Evolutionary conservation across 768 basidiomycete genomes (phyloP).

Genomic region (Lentinula raphanica): DNA sequence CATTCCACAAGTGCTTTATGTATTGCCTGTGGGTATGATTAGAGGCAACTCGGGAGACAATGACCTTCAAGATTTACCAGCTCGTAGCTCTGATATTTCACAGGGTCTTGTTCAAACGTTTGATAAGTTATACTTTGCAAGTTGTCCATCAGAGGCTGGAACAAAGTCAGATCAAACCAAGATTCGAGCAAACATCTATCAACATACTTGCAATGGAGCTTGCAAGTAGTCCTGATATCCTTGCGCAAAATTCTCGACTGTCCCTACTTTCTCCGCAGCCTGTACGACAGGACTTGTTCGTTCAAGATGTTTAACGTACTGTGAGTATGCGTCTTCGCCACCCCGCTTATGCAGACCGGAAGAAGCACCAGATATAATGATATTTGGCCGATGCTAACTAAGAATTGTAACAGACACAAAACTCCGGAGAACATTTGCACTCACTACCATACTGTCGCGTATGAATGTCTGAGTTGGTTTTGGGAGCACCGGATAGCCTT

Average conservation of each 20-base stretch:
- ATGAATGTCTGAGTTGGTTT: conserved; percentile 92
- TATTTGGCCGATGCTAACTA: conserved; percentile 73
- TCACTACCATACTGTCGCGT: conserved; percentile 80
- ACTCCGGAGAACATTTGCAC: conserved; percentile 19
- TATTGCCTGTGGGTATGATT: conserved; percentile 54
- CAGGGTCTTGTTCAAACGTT: conserved; percentile 95
- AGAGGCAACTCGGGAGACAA: conserved; percentile 7
- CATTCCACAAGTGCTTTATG: conserved; percentile 74
- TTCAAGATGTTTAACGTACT: conserved; percentile 83
- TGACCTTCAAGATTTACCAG: conserved; percentile 45
- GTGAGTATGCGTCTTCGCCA: conserved; percentile 81
- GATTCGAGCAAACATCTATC: conserved; percentile 2
- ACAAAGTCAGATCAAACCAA: conserved; percentile 9
- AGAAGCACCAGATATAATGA: conserved; percentile 73
- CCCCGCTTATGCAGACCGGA: conserved; percentile 68
- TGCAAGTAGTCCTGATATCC: conserved; percentile 96
- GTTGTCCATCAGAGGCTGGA: conserved; percentile 94
- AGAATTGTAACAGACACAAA: conserved; percentile 15
- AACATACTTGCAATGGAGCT: conserved; percentile 79
- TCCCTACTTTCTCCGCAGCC: conserved; percentile 60
- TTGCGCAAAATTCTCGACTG: conserved; percentile 85
- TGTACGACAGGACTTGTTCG: conserved; percentile 66
- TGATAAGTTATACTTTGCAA: conserved; percentile 94
- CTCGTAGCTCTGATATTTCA: conserved; percentile 95
- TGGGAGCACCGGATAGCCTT: conserved; percentile 94